A percentile compares a stretch with the other conserved stretches of the same genome.
Conservation (phyloP, 495 filamentous ascomycete genomes). For the Daldinia decipiens region DNA sequence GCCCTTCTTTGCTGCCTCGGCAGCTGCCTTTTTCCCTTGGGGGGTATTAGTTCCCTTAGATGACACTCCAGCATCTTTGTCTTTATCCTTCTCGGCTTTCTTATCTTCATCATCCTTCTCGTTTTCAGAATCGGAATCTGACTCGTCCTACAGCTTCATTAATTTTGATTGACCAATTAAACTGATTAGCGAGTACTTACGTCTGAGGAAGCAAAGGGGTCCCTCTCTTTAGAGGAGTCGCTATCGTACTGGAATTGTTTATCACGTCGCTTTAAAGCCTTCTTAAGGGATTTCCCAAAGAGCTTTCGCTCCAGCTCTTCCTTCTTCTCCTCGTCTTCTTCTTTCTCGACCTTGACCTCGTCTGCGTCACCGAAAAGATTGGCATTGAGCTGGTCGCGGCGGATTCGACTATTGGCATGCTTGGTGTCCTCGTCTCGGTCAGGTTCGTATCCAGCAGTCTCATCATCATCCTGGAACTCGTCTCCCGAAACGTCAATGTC, state of each 20-base stretch:
- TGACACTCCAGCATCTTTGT: conserved; percentile 63
- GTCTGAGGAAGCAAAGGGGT: conserved; percentile 74
- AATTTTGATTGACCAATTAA: conserved; percentile 24
- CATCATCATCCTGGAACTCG: conserved; percentile 78
- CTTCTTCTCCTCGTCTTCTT: conserved; percentile 74
- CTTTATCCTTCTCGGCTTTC: conserved; percentile 74
- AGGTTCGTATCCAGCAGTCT: conserved; percentile 79
- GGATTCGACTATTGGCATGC: conserved; percentile 84
- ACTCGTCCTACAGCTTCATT: conserved; percentile 43
- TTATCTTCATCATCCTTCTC: conserved; percentile 61
- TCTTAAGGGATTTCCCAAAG: conserved; percentile 78
- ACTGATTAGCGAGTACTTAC: conserved; percentile 45
- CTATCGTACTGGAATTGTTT: conserved; percentile 85
- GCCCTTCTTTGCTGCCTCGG: conserved; percentile 68
- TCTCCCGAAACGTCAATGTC: conserved; percentile 68
- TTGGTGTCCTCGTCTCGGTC: conserved; percentile 87
- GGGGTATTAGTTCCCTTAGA: conserved; percentile 81
- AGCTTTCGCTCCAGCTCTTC: conserved; percentile 73
- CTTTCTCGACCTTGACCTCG: conserved; percentile 84
- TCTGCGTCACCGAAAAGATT: conserved; percentile 87
- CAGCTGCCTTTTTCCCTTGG: conserved; percentile 66
- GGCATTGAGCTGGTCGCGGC: conserved; percentile 85
- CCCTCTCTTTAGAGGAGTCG: conserved; percentile 74
- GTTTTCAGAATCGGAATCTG: conserved; percentile 52
- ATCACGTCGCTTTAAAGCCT: conserved; percentile 83